Evolutionary conservation across 2,329 filamentous ascomycete species (phyloP), one percentile per base, ranked within the genome.

Genomic region (Penicillium sp.): DNA sequence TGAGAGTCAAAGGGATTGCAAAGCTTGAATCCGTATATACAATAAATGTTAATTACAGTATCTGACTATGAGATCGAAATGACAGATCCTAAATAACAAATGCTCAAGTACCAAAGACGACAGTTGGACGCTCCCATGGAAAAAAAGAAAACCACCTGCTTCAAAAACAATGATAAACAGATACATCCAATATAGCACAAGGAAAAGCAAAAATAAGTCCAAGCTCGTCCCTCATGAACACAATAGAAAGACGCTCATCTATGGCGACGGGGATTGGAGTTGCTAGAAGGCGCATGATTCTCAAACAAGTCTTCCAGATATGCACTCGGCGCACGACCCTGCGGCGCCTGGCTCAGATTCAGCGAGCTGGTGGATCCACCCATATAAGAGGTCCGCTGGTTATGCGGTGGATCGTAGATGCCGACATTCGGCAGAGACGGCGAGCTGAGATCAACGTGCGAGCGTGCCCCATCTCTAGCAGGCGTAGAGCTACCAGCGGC

Each of bases 291-390:
- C 8, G 55, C 51, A 61, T 89, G 84, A 53, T 86, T 87, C 61
- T 89, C 88, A 51, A 96, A 85, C 40, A 97, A 70, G 66, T 96
- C 89, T 49, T 97, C 90, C 31, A 97, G 75, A 65, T 89, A 95
- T 14, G 89, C 87, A 66, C 88, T 95, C 0, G 91, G 91, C 13
- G 89, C 86, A 47, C 90, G 77, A 46, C 82, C 82, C 43, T 81
- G 84, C 11, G 81, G 76, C 3, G 84, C 77, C 46, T 80, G 76
- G 52, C 82, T 85, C 26, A 83, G 59, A 50, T 78, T 80, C 52
- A 90, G 63, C 4, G 82, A 84, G 64, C 84, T 89, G 35, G 77
- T 68, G 18, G 68, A 68, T 10, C 58, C 55, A 42, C 57, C 65
- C 14, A 56, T 55, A 49, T 69, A 62, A 16, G 62, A 66, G 23